phyloP scores from a whole-genome alignment of 345 rosid genomes.

The Rhodomyrtus tomentosa region DNA sequence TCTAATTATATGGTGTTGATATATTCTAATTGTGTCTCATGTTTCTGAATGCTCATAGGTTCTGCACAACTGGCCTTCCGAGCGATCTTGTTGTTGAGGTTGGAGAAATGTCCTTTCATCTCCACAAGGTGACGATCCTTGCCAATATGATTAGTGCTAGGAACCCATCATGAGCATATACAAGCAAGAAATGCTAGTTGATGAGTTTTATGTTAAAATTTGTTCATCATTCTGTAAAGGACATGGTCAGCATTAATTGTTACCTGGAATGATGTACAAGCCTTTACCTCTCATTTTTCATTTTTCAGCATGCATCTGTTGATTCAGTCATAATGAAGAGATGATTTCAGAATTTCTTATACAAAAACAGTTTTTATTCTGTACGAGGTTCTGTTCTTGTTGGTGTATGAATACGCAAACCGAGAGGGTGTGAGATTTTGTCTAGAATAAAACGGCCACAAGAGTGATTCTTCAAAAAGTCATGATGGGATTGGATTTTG shows the following conservation, averaged over 20 bases:
- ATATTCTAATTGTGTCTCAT: not conserved
- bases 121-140: slow-evolving; percentile 67
- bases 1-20: not conserved
- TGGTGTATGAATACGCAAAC: not conserved
- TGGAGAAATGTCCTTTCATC: slow-evolving; percentile 93
- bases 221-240: not conserved
- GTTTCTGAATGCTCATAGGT: slow-evolving; percentile 32
- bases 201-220: not conserved
- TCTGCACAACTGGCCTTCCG: slow-evolving; percentile 96
- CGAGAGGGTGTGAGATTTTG: not conserved
- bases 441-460: not conserved
- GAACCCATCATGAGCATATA: not conserved
- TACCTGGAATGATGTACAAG: not conserved
- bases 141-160: not conserved
- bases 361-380: not conserved
- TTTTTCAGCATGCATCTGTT: not conserved
- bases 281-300: not conserved
- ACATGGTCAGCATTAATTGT: not conserved
- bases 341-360: not conserved
- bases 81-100: slow-evolving; percentile 87
- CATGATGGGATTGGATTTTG: not conserved
- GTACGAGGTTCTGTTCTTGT: not conserved
- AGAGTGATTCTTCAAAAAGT: not conserved
- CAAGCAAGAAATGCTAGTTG: not conserved
- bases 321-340: not conserved